Conservation (phyloP, 2,329 filamentous ascomycete genomes). For the Cladosporium sp. region DNA sequence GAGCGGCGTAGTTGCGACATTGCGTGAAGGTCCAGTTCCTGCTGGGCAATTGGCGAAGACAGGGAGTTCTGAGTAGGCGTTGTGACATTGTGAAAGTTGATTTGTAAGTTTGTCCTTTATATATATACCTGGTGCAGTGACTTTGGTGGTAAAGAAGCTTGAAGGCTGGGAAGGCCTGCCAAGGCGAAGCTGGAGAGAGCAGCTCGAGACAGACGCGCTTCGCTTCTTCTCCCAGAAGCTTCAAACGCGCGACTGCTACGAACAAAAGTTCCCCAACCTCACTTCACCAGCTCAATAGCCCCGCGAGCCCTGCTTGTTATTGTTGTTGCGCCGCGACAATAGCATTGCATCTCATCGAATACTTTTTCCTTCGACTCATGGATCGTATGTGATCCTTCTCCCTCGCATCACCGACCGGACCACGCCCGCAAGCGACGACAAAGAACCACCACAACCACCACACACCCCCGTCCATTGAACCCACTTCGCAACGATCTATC, state of each 20-base stretch:
- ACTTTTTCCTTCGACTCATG: not conserved
- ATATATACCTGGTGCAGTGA: no score
- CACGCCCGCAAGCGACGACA: conserved; percentile 4
- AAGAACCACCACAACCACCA: conserved; percentile 2
- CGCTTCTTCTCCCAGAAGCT: not conserved
- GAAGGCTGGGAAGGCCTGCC: not conserved
- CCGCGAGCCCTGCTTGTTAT: not conserved
- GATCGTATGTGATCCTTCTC: not conserved
- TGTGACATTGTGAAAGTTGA: conserved; percentile 4
- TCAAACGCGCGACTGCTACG: not conserved
- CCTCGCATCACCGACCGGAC: not conserved
- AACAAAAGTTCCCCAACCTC: not conserved
- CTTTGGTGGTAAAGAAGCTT: no score
- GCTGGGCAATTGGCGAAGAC: conserved; percentile 1
- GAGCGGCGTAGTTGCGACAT: conserved; percentile 13
- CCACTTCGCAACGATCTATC: conserved; percentile 1
- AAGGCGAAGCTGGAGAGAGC: not conserved
- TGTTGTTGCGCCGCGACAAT: conserved; percentile 2
- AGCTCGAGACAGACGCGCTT: not conserved
- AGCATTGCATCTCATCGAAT: not conserved
- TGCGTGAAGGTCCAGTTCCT: not conserved
- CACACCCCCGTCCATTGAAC: conserved; percentile 1
- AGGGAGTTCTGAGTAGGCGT: conserved; percentile 5
- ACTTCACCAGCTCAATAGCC: conserved; percentile 5
- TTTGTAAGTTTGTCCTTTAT: not conserved